phyloP scores from a whole-genome alignment of 1,284 basidiomycete species.

The Peniophora sp. region DNA sequence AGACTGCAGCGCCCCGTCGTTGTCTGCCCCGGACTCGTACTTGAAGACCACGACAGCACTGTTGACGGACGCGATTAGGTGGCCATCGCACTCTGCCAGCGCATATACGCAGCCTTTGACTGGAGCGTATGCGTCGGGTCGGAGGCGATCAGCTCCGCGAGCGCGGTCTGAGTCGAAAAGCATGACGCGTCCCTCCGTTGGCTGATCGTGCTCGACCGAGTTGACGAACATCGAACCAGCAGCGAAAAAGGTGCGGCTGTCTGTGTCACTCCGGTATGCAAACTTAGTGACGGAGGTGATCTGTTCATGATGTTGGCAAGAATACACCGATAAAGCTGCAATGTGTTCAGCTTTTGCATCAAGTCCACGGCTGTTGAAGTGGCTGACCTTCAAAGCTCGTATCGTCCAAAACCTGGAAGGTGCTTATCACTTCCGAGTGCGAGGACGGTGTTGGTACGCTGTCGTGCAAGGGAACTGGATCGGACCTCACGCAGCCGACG shows the following conservation, averaged over 20 bases:
- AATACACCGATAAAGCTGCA: neutral
- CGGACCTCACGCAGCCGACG: slow-evolving; percentile 46
- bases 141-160: slow-evolving; percentile 15
- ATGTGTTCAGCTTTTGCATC: too few species aligned
- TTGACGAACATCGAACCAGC: slow-evolving; percentile 51
- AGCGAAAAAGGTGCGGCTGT: slow-evolving; percentile 37
- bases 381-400: slow-evolving; percentile 58
- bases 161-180: slow-evolving; percentile 30
- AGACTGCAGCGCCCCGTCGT: slow-evolving; percentile 28
- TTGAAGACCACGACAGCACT: slow-evolving; percentile 53
- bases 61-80: slow-evolving; percentile 66
- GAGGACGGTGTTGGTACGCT: slow-evolving; percentile 8
- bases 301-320: slow-evolving; percentile 36
- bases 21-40: slow-evolving; percentile 25
- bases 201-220: slow-evolving; percentile 43
- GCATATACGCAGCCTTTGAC: slow-evolving; percentile 59
- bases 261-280: slow-evolving; percentile 18
- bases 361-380: too few species aligned
- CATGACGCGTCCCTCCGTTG: slow-evolving; percentile 50
- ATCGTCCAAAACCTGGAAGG: slow-evolving; percentile 64
- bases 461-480: slow-evolving; percentile 39
- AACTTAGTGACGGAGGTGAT: slow-evolving; percentile 42
- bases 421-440: slow-evolving; percentile 28
- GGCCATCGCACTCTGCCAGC: slow-evolving; percentile 35
- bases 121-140: slow-evolving; percentile 24